phyloP scores from a whole-genome alignment of 257 asterid species.

The Asclepias syriaca region DNA sequence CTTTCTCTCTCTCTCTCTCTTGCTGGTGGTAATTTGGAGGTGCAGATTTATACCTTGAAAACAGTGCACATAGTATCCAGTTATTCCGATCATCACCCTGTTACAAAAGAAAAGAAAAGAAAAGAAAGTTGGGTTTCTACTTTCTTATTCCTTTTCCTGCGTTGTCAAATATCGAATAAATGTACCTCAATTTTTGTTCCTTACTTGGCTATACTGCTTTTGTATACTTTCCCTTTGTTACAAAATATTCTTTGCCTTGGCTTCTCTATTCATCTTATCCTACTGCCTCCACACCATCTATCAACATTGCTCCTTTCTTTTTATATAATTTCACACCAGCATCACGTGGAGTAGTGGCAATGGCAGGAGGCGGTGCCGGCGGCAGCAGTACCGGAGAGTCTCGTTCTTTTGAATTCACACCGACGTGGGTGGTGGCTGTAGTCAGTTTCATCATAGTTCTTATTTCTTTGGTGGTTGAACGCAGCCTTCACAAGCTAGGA shows the following conservation, averaged over 20 bases:
- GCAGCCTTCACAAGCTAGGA: constrained; percentile 70
- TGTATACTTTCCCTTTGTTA: constrained; percentile 19
- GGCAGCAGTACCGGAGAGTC: constrained; percentile 36
- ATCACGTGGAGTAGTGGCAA: background rate
- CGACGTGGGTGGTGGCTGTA: constrained; percentile 77
- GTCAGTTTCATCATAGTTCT: constrained; percentile 69
- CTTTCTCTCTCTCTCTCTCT: background rate
- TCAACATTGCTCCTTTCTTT: background rate
- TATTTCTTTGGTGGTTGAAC: constrained; percentile 62
- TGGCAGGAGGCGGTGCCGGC: constrained; percentile 10
- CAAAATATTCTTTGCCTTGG: constrained; percentile 45
- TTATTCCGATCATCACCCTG: too few species aligned
- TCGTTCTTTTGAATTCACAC: constrained; percentile 54
- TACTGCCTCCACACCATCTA: background rate
- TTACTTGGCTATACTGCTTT: constrained; percentile 33
- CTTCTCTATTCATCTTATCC: constrained; percentile 4
- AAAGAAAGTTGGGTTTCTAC: background rate
- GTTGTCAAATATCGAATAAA: background rate
- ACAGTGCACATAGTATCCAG: background rate
- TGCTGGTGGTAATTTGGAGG: background rate
- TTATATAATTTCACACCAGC: background rate
- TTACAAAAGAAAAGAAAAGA: background rate
- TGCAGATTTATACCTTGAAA: background rate
- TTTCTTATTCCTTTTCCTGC: background rate
- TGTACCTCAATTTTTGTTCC: constrained; percentile 31